Base-by-base conservation (phyloP, 2,329 filamentous ascomycete genomes). In the Aureobasidium lini region DNA sequence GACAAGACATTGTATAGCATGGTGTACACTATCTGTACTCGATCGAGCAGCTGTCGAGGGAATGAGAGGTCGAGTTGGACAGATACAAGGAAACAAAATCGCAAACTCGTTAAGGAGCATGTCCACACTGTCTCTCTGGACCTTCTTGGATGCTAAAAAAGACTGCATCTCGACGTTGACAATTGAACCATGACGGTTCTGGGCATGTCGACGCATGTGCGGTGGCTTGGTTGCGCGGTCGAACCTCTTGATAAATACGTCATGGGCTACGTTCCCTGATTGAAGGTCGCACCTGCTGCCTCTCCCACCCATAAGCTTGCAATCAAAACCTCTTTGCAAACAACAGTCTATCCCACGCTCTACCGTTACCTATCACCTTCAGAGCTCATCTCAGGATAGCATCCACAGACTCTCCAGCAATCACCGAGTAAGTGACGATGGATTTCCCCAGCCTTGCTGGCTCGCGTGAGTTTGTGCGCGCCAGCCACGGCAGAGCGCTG, bases 401-500 rank as follows among this genome's bases (percentile, higher is more conserved):
- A 28, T 46, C 52, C 29, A 15, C 52, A 44, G 40, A 39, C 15
- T 16, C 48, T n/a, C 23, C 16, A 37, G 47, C 47, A 50, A 11
- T 32, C 23, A 10, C 54, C 16, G 43, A 40, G 54, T 57, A 11
- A 57, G 54, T 57, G 43, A 47, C 43, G 23, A 36, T 39, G 15
- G 9, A 18, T 48, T 34, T 47, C 53, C 31, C 31, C 42, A 44
- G 54, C 54, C 23, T 39, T 37, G 54, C 34, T 32, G 18, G 54
- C 54, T 57, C 54, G 56, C 56, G 43, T 49, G 54, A 50, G 34
- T 52, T 53, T 37, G 47, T 53, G 47, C 46, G 46, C 57, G 29
- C 40, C 57, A 59, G 57, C 47, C 57, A 59, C 57, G 16, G 36
- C 32, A 16, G 34, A 58, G 57, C 57, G 46, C 54, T 57, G 54